Evolutionary conservation across 1,139 yeast genomes (phyloP).

Genomic region (Yamadazyma membranifaciens): DNA sequence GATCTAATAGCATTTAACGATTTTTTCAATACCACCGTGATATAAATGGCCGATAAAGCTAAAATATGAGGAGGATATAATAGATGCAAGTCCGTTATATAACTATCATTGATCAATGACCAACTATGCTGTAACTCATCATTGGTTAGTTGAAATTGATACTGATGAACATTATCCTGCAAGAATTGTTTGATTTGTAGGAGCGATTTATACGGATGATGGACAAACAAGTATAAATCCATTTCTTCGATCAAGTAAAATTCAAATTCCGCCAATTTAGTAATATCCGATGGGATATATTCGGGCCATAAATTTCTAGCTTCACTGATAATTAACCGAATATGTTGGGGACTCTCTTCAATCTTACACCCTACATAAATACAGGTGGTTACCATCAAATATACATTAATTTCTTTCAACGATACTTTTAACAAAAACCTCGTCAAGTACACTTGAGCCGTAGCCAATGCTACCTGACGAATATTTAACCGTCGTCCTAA

Average conservation of each 20-base stretch:
- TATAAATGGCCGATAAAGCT: conserved; percentile 77
- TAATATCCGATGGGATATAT: conserved; percentile 85
- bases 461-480: conserved; percentile 81
- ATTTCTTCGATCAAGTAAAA: conserved; percentile 89
- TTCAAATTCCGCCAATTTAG: conserved; percentile 94
- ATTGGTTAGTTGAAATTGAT: conserved; percentile 44
- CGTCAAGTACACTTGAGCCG: conserved; percentile 81
- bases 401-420: conserved; percentile 77
- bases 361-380: conserved; percentile 89
- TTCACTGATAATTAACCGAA: conserved; percentile 76
- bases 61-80: conserved; percentile 89
- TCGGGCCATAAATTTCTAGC: conserved; percentile 95
- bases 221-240: conserved; percentile 74
- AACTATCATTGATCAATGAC: conserved; percentile 88
- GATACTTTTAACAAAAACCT: conserved; percentile 74
- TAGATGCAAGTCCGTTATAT: conserved; percentile 80
- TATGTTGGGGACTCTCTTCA: conserved; percentile 95
- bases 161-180: conserved; percentile 22
- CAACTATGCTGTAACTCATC: conserved; percentile 85
- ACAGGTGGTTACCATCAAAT: conserved; percentile 78
- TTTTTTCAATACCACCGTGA: conserved; percentile 61
- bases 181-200: conserved; percentile 55
- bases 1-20: conserved; percentile 14
- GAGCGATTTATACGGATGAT: conserved; percentile 85
- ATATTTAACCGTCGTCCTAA: conserved; percentile 75